phyloP scores from a whole-genome alignment of 2,329 filamentous ascomycete genomes.

The Lojkania enalia region DNA sequence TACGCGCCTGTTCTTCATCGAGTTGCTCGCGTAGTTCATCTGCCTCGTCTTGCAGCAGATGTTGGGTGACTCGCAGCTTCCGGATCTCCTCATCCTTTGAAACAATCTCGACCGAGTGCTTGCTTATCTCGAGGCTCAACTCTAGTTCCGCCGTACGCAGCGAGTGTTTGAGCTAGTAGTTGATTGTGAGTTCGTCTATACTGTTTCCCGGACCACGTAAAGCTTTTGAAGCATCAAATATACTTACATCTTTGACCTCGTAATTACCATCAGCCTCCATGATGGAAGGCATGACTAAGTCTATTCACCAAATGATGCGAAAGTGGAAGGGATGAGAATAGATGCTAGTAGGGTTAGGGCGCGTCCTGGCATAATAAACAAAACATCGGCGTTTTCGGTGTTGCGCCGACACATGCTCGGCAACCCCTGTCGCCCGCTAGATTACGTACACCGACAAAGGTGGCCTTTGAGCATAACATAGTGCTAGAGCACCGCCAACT shows the following conservation, averaged over 20 bases:
- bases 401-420: too few relatives aligned
- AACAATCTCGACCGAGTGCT: conserved; percentile 68
- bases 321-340: conserved; percentile 14
- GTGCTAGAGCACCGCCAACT: conserved; percentile 18
- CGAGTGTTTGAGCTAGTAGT: conserved; percentile 51
- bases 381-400: too few relatives aligned
- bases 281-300: conserved; percentile 28
- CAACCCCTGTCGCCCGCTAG: conserved; percentile 9
- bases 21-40: conserved; percentile 68
- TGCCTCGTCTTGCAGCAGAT: conserved; percentile 74
- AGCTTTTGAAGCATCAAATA: background rate
- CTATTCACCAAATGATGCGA: conserved; percentile 21
- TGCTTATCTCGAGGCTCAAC: conserved; percentile 67
- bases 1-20: conserved; percentile 61
- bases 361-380: too few relatives aligned
- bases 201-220: background rate
- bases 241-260: conserved; percentile 43
- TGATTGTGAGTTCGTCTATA: conserved; percentile 1
- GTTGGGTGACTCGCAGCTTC: conserved; percentile 65
- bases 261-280: conserved; percentile 31
- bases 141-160: conserved; percentile 63
- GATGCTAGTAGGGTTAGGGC: conserved; percentile 20
- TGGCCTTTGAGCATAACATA: conserved; percentile 5
- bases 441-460: conserved; percentile 6
- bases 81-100: conserved; percentile 75